A percentile compares a stretch with the other conserved stretches of the same genome.
Evolutionary conservation across 805 yeast species (phyloP).

Genomic region (Candida nanaspora): DNA sequence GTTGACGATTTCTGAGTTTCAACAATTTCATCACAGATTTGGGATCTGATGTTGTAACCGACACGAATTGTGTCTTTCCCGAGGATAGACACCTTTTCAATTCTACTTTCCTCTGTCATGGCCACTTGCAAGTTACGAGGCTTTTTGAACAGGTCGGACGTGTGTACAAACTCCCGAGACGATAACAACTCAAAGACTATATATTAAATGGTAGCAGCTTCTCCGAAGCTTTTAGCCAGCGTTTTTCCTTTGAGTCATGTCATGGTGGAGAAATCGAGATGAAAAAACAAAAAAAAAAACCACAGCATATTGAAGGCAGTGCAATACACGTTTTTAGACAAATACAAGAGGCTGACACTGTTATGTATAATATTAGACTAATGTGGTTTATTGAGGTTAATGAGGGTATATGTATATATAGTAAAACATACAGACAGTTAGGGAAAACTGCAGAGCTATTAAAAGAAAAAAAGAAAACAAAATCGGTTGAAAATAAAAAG

Average conservation of each 20-base stretch:
- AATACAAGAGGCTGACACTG: no score
- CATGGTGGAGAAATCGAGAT: no score
- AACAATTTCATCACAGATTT: constrained; percentile 64
- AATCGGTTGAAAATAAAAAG: background rate
- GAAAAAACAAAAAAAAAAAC: no score
- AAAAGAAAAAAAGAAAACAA: background rate
- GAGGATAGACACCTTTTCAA: constrained; percentile 62
- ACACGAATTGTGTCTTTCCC: constrained; percentile 83
- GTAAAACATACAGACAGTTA: no score
- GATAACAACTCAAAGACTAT: no score
- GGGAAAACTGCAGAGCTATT: background rate
- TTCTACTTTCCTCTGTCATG: constrained; percentile 14
- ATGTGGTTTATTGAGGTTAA: background rate
- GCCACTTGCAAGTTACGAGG: background rate
- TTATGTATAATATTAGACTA: no score
- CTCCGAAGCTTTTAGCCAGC: background rate
- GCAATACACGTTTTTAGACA: no score
- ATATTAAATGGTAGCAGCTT: no score
- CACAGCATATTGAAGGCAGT: background rate
- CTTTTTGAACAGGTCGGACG: no score
- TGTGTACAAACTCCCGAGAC: no score
- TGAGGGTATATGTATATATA: background rate
- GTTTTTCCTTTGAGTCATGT: background rate
- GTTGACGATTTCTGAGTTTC: constrained; percentile 70
- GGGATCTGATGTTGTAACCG: constrained; percentile 74